Percentiles rank a stretch among this genome's conserved stretches.
These are phyloP conservation scores for Tylopilus balloui DNA, from an alignment of 768 basidiomycete genomes.

Conservation along the genomic window DNA sequence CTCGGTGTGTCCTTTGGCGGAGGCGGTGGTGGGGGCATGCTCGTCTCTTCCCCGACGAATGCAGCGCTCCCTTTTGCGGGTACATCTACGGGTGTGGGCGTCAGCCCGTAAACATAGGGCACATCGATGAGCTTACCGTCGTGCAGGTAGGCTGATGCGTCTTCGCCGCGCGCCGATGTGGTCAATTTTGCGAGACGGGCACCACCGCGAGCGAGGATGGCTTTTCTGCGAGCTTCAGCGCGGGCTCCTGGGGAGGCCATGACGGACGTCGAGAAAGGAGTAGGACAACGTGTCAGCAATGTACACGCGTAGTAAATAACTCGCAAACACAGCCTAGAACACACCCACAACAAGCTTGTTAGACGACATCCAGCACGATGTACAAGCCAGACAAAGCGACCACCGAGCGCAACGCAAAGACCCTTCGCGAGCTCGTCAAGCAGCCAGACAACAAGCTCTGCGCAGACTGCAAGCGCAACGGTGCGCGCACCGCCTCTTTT, in stretches of 20 bases:
- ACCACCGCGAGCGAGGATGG: conserved; percentile 65
- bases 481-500: conserved; percentile 41
- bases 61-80: conserved; percentile 18
- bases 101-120: not conserved
- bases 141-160: conserved; percentile 51
- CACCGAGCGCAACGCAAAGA: conserved; percentile 72
- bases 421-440: conserved; percentile 84
- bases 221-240: conserved; percentile 74
- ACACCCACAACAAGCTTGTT: not conserved
- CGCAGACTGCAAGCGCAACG: conserved; percentile 95
- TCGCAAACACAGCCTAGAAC: not conserved
- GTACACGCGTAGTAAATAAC: not conserved
- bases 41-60: conserved; percentile 38
- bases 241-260: conserved; percentile 54
- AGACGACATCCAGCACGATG: conserved; percentile 27
- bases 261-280: conserved; percentile 7
- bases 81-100: not conserved
- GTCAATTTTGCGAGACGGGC: conserved; percentile 80
- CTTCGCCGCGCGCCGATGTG: conserved; percentile 67
- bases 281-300: conserved; percentile 10
- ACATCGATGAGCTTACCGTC: conserved; percentile 34
- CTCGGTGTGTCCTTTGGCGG: conserved; percentile 24
- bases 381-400: conserved; percentile 77
- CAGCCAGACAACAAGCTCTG: conserved; percentile 89
- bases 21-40: conserved; percentile 25